Percentiles rank a stretch among this genome's conserved stretches.
These are phyloP conservation scores for Alternaria conjuncta DNA, from an alignment of 2,329 filamentous ascomycete genomes.

Conservation along the genomic window DNA sequence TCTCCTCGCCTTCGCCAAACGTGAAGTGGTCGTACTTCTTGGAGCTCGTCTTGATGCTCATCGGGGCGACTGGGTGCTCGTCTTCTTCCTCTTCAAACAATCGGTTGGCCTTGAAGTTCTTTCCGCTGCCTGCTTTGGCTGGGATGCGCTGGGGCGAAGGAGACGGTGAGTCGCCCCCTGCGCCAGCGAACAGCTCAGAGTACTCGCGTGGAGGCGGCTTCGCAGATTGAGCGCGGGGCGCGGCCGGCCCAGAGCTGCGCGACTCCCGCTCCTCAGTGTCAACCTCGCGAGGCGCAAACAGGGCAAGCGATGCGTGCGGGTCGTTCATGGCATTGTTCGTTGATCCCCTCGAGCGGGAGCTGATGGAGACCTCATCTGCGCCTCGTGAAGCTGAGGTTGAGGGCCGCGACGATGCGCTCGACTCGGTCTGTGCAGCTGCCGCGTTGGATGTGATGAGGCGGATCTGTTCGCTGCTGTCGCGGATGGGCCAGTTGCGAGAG, in stretches of 20 bases:
- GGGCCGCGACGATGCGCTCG: constrained; percentile 40
- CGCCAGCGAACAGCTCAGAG: constrained; percentile 71
- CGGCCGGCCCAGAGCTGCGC: constrained; percentile 58
- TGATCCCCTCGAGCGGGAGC: constrained; percentile 49
- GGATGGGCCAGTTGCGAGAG: constrained; percentile 93
- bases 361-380: constrained; percentile 39
- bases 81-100: constrained; percentile 64
- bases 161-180: constrained; percentile 51
- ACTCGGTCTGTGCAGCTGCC: constrained; percentile 41
- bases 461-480: constrained; percentile 83
- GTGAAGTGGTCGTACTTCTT: constrained; percentile 88
- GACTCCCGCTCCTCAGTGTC: constrained; percentile 55
- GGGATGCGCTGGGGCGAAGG: constrained; percentile 52
- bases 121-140: constrained; percentile 56
- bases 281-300: constrained; percentile 75
- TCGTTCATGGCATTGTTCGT: constrained; percentile 51
- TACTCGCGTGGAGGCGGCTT: constrained; percentile 72
- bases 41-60: constrained; percentile 69
- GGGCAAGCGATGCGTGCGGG: constrained; percentile 70
- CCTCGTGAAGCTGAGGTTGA: constrained; percentile 42
- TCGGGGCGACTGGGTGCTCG: constrained; percentile 28
- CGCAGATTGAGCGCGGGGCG: constrained; percentile 68
- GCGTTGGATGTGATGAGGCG: constrained; percentile 72
- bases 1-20: constrained; percentile 68
- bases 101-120: constrained; percentile 60